Conservation (phyloP, 73 alveolate species). For the Paraurostyla sp. region DNA sequence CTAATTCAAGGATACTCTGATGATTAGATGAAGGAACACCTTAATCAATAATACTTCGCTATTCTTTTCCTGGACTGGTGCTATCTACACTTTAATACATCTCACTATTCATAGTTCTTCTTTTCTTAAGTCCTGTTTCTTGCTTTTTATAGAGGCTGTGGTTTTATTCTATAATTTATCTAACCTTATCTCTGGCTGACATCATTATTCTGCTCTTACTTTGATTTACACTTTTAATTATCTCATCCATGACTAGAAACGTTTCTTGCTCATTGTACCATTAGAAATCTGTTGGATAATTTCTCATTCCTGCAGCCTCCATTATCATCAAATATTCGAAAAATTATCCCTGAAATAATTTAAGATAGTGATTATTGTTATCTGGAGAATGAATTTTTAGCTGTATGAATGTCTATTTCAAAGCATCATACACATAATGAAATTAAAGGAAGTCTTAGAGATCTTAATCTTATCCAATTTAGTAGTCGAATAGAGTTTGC, state of each 20-base stretch:
- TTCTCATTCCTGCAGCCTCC: slow-evolving; percentile 19
- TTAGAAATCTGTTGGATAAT: background rate
- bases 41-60: too few species aligned
- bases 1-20: background rate
- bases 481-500: background rate
- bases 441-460: background rate
- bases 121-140: background rate
- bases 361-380: background rate
- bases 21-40: background rate
- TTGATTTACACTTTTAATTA: background rate
- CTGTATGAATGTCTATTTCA: background rate
- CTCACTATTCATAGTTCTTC: too few species aligned
- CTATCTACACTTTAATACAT: too few species aligned
- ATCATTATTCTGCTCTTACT: background rate
- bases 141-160: background rate
- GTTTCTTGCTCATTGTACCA: background rate
- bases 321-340: background rate
- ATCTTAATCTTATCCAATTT: background rate
- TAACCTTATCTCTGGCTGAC: background rate
- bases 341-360: background rate
- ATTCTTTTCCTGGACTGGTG: too few species aligned
- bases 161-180: background rate
- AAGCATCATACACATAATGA: background rate
- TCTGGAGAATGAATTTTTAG: background rate
- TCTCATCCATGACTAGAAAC: background rate